Base-by-base conservation (phyloP, 768 basidiomycete species). In the Cystofilobasidium capitatum region DNA sequence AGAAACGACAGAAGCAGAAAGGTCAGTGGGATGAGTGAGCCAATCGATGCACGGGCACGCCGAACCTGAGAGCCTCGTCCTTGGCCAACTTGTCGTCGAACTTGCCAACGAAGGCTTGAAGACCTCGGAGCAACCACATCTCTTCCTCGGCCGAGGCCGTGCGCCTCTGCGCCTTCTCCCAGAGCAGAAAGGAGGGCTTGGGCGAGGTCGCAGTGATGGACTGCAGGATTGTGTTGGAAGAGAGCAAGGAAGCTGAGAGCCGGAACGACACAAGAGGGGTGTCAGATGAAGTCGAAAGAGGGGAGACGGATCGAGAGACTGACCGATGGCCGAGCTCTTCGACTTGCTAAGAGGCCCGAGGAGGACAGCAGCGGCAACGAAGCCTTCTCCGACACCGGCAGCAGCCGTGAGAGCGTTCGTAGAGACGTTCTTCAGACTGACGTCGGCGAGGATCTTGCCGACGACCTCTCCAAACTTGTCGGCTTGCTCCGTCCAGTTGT, bases 101-200 rank as follows among this genome's bases (percentile, higher is more conserved):
- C 83, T 65, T 3, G 81, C 40, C 49, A 37, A 76, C 60, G 16
- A 77, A 77, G 4, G 81, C 82, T 63, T 86, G 80, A 12, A 81
- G 74, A 0, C 88, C 86, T 37, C 86, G 82, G 17, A 90, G 77
- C 1, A 96, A 77, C 93, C 92, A 96, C 16, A 71, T 72, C 64
- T 89, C 85, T 62, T 80, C 79, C 20, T 90, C 90, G 3, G 81
- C 81, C 0, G 80, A 71, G 8, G 83, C 81, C 9, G 79, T 63
- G 29, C 65, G 69, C 31, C 68, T 62, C 69, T 70, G 70, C 24
- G 64, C 62, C 57, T 70, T 68, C 62, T 94, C 91, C 84, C 84
- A 90, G 17, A 93, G 72, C 45, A 97, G 76, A 78, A 96, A 96
- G 1, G 88, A 86, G 0, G 90, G 88, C 74, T 91, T 96, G 29